phyloP scores from a whole-genome alignment of 176 grass and related monocot species.

The Musa troglodytarum region DNA sequence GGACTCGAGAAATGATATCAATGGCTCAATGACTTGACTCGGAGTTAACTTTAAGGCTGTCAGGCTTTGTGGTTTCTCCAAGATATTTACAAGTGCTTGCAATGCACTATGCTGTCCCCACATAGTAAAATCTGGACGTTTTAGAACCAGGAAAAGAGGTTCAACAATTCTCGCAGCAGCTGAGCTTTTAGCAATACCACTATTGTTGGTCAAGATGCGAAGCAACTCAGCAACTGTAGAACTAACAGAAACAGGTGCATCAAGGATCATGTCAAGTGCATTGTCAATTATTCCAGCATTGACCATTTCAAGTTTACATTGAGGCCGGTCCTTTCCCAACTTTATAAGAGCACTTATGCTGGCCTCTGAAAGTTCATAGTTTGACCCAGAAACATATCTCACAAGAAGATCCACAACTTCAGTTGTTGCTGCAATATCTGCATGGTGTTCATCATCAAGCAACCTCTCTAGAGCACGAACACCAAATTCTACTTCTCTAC shows the following conservation, averaged over 20 bases:
- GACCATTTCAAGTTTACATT: constrained; percentile 95
- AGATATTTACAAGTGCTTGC: constrained; percentile 93
- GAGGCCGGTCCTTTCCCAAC: constrained; percentile 85
- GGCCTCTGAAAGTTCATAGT: constrained; percentile 62
- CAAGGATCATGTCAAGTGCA: constrained; percentile 88
- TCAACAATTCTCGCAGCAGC: constrained; percentile 88
- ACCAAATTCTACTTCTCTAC: constrained; percentile 51
- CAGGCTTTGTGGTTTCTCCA: constrained; percentile 91
- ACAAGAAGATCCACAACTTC: constrained; percentile 83
- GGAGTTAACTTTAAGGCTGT: constrained; percentile 68
- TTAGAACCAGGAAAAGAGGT: constrained; percentile 87
- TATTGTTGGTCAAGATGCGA: constrained; percentile 96
- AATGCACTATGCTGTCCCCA: constrained; percentile 88
- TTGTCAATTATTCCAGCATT: constrained; percentile 91
- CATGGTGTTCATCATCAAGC: constrained; percentile 79
- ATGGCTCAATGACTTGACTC: constrained; percentile 86
- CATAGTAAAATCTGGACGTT: constrained; percentile 65
- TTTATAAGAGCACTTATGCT: constrained; percentile 87
- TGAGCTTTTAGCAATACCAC: constrained; percentile 89
- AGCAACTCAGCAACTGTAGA: constrained; percentile 84
- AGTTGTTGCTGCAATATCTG: constrained; percentile 66
- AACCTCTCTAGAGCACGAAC: constrained; percentile 72
- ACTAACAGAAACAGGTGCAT: constrained; percentile 71
- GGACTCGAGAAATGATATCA: constrained; percentile 90
- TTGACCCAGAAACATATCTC: constrained; percentile 59